These are phyloP conservation scores for Aspergillus bombycis DNA, from an alignment of 2,329 filamentous ascomycete species.

Conservation along the genomic window DNA sequence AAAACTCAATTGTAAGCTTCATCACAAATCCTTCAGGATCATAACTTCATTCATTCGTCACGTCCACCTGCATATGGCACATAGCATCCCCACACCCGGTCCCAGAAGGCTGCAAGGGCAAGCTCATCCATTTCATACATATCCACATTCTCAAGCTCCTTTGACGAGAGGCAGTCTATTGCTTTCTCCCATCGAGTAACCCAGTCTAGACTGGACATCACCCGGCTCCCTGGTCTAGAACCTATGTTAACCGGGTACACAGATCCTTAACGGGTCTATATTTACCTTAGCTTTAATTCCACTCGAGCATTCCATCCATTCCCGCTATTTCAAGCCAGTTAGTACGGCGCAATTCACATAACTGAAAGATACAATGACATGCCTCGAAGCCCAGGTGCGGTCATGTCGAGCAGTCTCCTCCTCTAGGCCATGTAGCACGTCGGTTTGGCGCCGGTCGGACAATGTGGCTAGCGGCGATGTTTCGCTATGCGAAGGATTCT, in stretches of 20 bases:
- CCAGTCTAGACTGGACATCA: not conserved
- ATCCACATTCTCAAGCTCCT: conserved; percentile 7
- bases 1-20: not conserved
- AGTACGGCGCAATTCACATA: not conserved
- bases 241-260: not conserved
- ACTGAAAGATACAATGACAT: not conserved
- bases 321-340: not conserved
- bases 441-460: not conserved
- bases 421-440: not conserved
- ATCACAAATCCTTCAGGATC: not conserved
- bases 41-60: not conserved
- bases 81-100: conserved; percentile 9
- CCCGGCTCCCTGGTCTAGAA: not conserved
- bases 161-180: conserved; percentile 10
- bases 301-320: not conserved
- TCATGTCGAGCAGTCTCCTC: not conserved
- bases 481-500: not conserved
- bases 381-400: not conserved
- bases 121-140: conserved; percentile 17
- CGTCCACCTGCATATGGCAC: conserved; percentile 7
- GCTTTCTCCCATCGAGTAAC: not conserved
- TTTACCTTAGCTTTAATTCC: not conserved
- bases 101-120: conserved; percentile 13
- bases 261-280: not conserved
- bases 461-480: not conserved